Evolutionary conservation across 495 filamentous ascomycete species (phyloP), one percentile per base, ranked within the genome.

Genomic region (Hypomontagnella monticulosa): DNA sequence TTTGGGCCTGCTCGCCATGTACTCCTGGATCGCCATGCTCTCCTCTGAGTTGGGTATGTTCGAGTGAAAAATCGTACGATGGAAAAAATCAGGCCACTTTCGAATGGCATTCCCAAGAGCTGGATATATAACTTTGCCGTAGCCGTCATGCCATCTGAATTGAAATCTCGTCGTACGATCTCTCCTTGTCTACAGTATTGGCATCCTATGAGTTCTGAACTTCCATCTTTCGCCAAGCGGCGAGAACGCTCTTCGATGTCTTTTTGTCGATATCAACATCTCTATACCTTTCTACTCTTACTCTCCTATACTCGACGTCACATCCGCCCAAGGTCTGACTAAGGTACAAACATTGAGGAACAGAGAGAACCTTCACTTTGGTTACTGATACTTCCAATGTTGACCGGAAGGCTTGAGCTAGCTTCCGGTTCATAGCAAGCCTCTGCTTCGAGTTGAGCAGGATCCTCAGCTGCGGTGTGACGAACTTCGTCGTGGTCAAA

Each of bases 81-180:
- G 60, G n/a, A 15, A 58, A 62, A 58, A 66, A 36, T 70, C 67
- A 70, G 67, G 46, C 67, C 67, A 70, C 57, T 66, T 64, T 34
- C 30, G 27, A 16, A 62, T 55, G 34, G 47, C 19, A 48, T 61
- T 66, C 57, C 46, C 16, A 53, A 51, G 62, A 55, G 50, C 52
- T 66, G 62, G 48, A 62, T 70, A 66, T 70, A 70, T 70, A 70
- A 63, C 42, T 61, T 43, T 20, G 47, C 30, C 23, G 43, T 38
- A 47, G 52, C 67, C 61, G 67, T 61, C 67, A 58, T 62, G 61
- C 67, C 66, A 61, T 62, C 4, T 43, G 11, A 12, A 30, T 27
- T 18, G 43, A 51, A 48, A 57, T 36, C 33, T 59, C 42, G 54
- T 69, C 66, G 66, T 69, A 69, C 55, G 66, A 69, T 63, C 33